Base-by-base conservation (phyloP, 805 yeast genomes). In the Cyberlindnera mycetangii region DNA sequence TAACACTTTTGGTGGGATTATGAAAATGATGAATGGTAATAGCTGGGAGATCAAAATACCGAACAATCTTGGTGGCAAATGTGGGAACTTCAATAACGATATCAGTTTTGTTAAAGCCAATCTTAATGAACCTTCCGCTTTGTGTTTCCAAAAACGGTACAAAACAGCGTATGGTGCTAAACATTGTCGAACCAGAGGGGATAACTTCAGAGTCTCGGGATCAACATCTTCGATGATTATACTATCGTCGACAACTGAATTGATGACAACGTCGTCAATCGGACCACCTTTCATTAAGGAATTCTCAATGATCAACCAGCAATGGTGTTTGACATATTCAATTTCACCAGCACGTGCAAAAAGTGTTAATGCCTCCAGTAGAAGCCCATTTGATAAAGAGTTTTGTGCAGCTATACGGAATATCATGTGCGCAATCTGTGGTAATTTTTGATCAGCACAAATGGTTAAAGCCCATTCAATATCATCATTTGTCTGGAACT, bases 401-500 rank as follows among this genome's bases (percentile, higher is more conserved):
- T 52, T 49, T 39, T 60, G 64, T 4, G 56, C 64, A 16, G 61
- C 62, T 27, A 44, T 60, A 19, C 62, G 48, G 60, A 75, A 82
- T 4, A 85, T 67, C 25, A 72, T 68, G 45, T 72, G 71, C 0
- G 85, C 79, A 11, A 85, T 79, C 7, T 72, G 65, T n/a, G 79
- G 70, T 33, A 85, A 60, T 53, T 75, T 77, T 59, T 85, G 69
- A 53, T 81, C 74, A 11, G 89, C 85, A 66, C 92, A 84, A 5
- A 85, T 69, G 3, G 87, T 76, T 41, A 85, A 66, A 36, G 83
- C 76, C 92, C 92, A 85, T 61, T 85, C 93, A 49, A 83, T 71
- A 58, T 85, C 95, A 59, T 85, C 90, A 56, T 81, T 83, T 8
- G 82, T 81, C 42, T 73, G 66, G 55, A 80, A 81, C 35, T 80